Percentiles rank a stretch among this genome's conserved stretches.
Conservation (phyloP, 1,284 basidiomycete species). For the Sphaerobolus stellatus region DNA sequence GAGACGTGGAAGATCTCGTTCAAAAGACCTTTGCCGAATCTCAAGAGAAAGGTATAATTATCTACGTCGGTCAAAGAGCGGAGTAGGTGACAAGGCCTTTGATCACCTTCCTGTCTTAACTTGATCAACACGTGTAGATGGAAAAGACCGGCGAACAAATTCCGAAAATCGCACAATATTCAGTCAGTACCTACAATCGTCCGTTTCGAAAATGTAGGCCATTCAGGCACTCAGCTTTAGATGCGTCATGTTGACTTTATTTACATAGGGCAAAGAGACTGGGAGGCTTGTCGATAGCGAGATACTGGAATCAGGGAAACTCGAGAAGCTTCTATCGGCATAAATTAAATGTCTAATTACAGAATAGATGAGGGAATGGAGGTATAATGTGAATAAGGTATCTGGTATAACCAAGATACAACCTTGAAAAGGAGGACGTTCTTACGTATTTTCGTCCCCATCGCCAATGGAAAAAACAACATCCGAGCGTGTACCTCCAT, state of each 20-base stretch:
- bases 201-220: background rate
- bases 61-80: slow-evolving; percentile 8
- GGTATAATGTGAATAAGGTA: too few species aligned
- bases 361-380: too few species aligned
- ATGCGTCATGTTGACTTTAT: background rate
- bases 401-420: too few species aligned
- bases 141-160: slow-evolving; percentile 3
- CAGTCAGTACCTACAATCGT: slow-evolving; percentile 7
- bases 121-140: background rate
- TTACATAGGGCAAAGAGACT: slow-evolving; percentile 7
- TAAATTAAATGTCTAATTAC: too few species aligned
- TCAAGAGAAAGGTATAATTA: slow-evolving; percentile 1
- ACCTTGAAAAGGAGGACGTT: too few species aligned
- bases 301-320: background rate
- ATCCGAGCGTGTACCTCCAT: too few species aligned
- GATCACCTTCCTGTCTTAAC: background rate
- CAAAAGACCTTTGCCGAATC: slow-evolving; percentile 1
- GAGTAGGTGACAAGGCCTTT: background rate
- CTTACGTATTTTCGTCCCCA: too few species aligned
- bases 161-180: background rate
- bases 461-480: too few species aligned
- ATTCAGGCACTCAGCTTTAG: background rate
- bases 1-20: slow-evolving; percentile 5
- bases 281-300: background rate
- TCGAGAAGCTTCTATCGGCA: too few species aligned